These are phyloP conservation scores for Asclepias syriaca DNA, from an alignment of 257 asterid genomes.

Conservation along the genomic window DNA sequence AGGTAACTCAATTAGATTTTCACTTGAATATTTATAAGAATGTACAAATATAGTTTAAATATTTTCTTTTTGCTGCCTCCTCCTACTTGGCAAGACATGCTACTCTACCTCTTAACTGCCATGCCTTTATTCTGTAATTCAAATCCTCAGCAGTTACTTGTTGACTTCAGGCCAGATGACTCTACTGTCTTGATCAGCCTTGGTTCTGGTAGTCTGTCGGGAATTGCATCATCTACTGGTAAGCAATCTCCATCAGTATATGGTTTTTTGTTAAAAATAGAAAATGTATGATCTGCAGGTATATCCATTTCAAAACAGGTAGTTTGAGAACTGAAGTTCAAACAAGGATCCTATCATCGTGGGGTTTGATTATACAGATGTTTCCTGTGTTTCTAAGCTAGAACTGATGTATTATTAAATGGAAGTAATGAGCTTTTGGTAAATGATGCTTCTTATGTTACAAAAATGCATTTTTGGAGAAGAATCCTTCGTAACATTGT, in stretches of 20 bases:
- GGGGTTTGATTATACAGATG: background rate
- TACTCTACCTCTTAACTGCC: background rate
- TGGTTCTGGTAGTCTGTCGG: constrained; percentile 85
- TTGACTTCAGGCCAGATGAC: constrained; percentile 58
- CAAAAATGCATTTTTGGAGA: background rate
- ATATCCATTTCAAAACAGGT: background rate
- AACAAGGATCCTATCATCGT: background rate
- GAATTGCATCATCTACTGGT: constrained; percentile 84
- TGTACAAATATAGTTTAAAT: background rate
- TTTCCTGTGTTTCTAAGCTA: background rate
- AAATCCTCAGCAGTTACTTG: constrained; percentile 17
- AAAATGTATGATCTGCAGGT: background rate
- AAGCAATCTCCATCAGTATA: constrained; percentile 17
- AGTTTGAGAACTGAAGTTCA: background rate
- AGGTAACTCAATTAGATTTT: constrained; percentile 37
- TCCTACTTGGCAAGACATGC: background rate
- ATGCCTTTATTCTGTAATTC: background rate
- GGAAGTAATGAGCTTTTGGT: background rate
- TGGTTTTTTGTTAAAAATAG: background rate
- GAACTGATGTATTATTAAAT: background rate
- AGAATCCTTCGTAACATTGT: background rate
- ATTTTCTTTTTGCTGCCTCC: background rate
- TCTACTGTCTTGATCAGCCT: constrained; percentile 63
- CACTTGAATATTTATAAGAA: background rate
- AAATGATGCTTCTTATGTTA: background rate